A percentile compares a stretch with the other conserved stretches of the same genome.
Evolutionary conservation across 2,329 filamentous ascomycete genomes (phyloP).

Genomic region (Aspergillus proliferans): DNA sequence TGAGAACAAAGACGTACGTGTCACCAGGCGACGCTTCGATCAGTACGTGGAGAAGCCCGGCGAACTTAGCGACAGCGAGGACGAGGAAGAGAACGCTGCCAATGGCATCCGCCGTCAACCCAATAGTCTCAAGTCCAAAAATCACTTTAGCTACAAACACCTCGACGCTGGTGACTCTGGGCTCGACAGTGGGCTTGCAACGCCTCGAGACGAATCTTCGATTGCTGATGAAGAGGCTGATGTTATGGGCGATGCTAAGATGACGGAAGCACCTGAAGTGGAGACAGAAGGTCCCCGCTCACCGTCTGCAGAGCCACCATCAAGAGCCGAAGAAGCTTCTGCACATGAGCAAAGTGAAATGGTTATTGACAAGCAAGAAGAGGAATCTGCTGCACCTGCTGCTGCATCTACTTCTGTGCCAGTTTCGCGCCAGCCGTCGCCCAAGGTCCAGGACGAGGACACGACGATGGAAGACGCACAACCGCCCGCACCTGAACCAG

Average conservation of each 20-base stretch:
- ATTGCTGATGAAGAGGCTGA: conserved; percentile 41
- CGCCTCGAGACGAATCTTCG: conserved; percentile 39
- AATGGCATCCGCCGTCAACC: conserved; percentile 64
- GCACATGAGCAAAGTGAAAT: conserved; percentile 28
- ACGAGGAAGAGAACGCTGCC: conserved; percentile 66
- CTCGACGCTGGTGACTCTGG: conserved; percentile 51
- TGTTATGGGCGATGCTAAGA: conserved; percentile 29
- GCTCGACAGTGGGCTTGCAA: conserved; percentile 47
- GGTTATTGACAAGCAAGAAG: conserved; percentile 24
- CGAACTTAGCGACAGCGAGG: conserved; percentile 82
- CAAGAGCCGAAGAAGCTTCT: conserved; percentile 27
- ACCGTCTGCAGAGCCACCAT: conserved; percentile 24
- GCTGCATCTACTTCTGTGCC: conserved; percentile 8
- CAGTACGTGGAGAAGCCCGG: conserved; percentile 68
- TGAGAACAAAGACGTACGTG: conserved; percentile 73
- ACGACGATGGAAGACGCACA: conserved; percentile 35
- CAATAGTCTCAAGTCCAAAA: conserved; percentile 43
- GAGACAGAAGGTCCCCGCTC: conserved; percentile 27
- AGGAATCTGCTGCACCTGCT: conserved; percentile 13
- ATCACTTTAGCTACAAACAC: conserved; percentile 58
- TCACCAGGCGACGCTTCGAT: conserved; percentile 77
- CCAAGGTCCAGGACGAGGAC: conserved; percentile 29
- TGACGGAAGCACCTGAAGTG: conserved; percentile 36
- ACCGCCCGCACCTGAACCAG: conserved; percentile 13
- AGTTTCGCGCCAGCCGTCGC: conserved; percentile 25